Conservation (phyloP, 1,139 yeast species). For the Debaryomyces sp. region DNA sequence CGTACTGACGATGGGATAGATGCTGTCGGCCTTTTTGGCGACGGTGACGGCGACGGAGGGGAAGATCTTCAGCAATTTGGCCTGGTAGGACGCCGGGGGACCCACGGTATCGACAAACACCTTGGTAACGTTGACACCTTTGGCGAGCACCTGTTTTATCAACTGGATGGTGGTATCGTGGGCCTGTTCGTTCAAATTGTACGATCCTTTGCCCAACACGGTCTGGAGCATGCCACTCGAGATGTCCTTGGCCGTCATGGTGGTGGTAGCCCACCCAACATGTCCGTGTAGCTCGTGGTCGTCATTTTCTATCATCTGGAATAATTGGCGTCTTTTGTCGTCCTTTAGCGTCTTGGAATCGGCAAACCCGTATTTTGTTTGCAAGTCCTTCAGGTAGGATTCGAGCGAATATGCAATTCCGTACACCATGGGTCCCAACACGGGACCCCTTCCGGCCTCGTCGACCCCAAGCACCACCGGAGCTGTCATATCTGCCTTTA, state of each 20-base stretch:
- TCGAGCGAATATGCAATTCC: slow-evolving; percentile 79
- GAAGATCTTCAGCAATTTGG: slow-evolving; percentile 67
- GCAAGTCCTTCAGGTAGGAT: slow-evolving; percentile 51
- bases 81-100: slow-evolving; percentile 84
- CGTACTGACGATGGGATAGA: slow-evolving; percentile 92
- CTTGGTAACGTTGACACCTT: slow-evolving; percentile 66
- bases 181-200: slow-evolving; percentile 92
- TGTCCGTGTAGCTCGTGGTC: slow-evolving; percentile 51
- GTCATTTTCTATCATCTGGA: slow-evolving; percentile 56
- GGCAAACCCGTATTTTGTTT: slow-evolving; percentile 75
- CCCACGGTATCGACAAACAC: slow-evolving; percentile 96
- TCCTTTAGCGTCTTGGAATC: slow-evolving; percentile 90
- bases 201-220: slow-evolving; percentile 52
- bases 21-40: slow-evolving; percentile 93
- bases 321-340: slow-evolving; percentile 61
- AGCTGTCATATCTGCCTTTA: slow-evolving; percentile 19
- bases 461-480: slow-evolving; percentile 79
- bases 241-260: slow-evolving; percentile 86
- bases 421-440: slow-evolving; percentile 95
- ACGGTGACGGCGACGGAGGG: slow-evolving; percentile 78
- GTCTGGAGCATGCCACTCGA: slow-evolving; percentile 83
- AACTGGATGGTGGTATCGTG: slow-evolving; percentile 89
- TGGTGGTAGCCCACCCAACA: slow-evolving; percentile 87
- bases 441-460: slow-evolving; percentile 99
- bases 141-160: slow-evolving; percentile 59